Percentiles rank a stretch among this genome's conserved stretches.
phyloP scores from a whole-genome alignment of 2,329 filamentous ascomycete genomes.

The Pseudopithomyces chartarum region DNA sequence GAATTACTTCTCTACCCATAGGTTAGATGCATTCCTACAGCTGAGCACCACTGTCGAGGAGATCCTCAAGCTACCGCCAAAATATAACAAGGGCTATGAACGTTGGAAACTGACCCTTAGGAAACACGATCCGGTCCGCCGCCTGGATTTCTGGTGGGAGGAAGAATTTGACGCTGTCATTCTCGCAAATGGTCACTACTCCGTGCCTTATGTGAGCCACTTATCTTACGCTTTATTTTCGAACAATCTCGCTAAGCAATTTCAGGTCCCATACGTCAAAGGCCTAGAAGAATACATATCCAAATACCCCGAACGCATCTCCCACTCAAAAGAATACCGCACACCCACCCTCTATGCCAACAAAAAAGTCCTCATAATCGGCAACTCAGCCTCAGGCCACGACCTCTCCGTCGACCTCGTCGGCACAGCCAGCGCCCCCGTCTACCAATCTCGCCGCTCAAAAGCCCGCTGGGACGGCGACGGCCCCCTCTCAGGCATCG shows the following conservation, averaged over 20 bases:
- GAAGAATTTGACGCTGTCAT: slow-evolving; percentile 52
- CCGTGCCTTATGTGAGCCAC: slow-evolving; percentile 46
- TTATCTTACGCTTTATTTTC: background rate
- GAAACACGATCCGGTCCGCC: slow-evolving; percentile 50
- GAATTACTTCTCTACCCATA: slow-evolving; percentile 59
- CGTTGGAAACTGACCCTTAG: slow-evolving; percentile 57
- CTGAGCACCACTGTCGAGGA: slow-evolving; percentile 61
- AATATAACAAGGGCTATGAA: slow-evolving; percentile 15
- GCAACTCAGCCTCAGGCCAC: slow-evolving; percentile 40
- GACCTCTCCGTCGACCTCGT: slow-evolving; percentile 34
- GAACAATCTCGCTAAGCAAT: background rate
- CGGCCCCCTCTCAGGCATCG: slow-evolving; percentile 53
- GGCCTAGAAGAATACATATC: slow-evolving; percentile 61
- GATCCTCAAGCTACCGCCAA: slow-evolving; percentile 41
- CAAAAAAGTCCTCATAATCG: slow-evolving; percentile 31
- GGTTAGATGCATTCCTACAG: slow-evolving; percentile 52
- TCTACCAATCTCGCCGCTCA: slow-evolving; percentile 60
- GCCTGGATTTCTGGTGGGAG: slow-evolving; percentile 60
- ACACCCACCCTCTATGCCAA: slow-evolving; percentile 13
- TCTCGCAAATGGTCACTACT: slow-evolving; percentile 42
- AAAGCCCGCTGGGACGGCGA: slow-evolving; percentile 58
- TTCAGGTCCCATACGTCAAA: slow-evolving; percentile 53
- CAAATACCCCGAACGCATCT: slow-evolving; percentile 52
- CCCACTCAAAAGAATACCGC: slow-evolving; percentile 52
- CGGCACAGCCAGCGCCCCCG: slow-evolving; percentile 44